Percentiles rank a stretch among this genome's conserved stretches.
Conservation (phyloP, 345 rosid genomes). For the Anastatica hierochuntica region DNA sequence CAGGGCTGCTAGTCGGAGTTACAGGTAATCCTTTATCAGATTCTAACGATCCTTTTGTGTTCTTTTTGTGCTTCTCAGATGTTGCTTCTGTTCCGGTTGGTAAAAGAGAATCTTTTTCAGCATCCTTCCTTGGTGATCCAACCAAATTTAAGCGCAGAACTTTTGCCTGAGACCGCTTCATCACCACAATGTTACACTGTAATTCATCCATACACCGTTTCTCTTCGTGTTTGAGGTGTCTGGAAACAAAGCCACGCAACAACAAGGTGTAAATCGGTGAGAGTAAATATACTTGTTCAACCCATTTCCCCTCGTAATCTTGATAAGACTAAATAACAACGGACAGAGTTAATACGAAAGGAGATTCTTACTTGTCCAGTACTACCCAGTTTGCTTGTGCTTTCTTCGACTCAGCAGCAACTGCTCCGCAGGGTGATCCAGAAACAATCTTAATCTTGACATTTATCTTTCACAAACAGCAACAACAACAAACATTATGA, state of each 20-base stretch:
- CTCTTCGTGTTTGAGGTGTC: slow-evolving; percentile 84
- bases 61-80: slow-evolving; percentile 34
- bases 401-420: slow-evolving; percentile 85
- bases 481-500: slow-evolving; percentile 1
- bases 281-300: background rate
- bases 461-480: slow-evolving; percentile 48
- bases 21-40: slow-evolving; percentile 65
- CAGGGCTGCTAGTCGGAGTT: slow-evolving; percentile 92
- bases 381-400: slow-evolving; percentile 94
- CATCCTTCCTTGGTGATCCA: slow-evolving; percentile 51
- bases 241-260: slow-evolving; percentile 21
- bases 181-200: slow-evolving; percentile 93
- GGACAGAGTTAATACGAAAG: background rate
- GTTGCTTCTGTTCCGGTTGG: slow-evolving; percentile 40
- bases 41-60: slow-evolving; percentile 34
- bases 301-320: no score
- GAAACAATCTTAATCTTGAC: slow-evolving; percentile 91
- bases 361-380: slow-evolving; percentile 66
- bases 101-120: slow-evolving; percentile 30
- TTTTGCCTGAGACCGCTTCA: slow-evolving; percentile 88
- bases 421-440: slow-evolving; percentile 84
- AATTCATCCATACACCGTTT: slow-evolving; percentile 88
- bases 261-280: background rate
- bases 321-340: no score
- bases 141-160: slow-evolving; percentile 89